These are phyloP conservation scores for Suhomyces choctaworum DNA, from an alignment of 1,139 yeast genomes.

Conservation along the genomic window DNA sequence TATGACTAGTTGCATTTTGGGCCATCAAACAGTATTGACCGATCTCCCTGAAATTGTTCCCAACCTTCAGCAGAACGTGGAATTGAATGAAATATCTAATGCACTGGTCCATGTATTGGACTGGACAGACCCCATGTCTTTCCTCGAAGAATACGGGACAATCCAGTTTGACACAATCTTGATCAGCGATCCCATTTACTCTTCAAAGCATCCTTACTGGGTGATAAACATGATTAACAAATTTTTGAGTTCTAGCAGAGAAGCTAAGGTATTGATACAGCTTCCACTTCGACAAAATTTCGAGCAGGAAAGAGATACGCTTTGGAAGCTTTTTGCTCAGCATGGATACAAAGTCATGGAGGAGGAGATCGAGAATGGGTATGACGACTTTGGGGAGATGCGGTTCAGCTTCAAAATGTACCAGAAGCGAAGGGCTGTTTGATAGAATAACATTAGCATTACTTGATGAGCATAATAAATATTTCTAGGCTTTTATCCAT, in stretches of 20 bases:
- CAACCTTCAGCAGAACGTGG: conserved; percentile 61
- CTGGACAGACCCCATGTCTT: conserved; percentile 64
- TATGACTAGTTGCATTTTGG: conserved; percentile 56
- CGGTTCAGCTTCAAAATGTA: conserved; percentile 56
- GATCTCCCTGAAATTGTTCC: conserved; percentile 78
- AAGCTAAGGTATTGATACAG: conserved; percentile 61
- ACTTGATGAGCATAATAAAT: background rate
- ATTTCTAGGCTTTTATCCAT: background rate
- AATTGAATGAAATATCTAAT: conserved; percentile 43
- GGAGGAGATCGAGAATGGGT: conserved; percentile 54
- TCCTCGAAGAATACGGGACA: conserved; percentile 28
- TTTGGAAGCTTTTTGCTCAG: conserved; percentile 56
- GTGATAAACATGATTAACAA: conserved; percentile 56
- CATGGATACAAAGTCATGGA: conserved; percentile 29
- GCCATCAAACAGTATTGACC: conserved; percentile 58
- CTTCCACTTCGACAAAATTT: conserved; percentile 72
- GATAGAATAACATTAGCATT: background rate
- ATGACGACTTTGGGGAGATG: conserved; percentile 84
- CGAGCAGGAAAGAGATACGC: conserved; percentile 57
- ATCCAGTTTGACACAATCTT: conserved; percentile 56
- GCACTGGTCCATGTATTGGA: conserved; percentile 58
- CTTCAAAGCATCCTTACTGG: conserved; percentile 76
- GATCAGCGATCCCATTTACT: conserved; percentile 86
- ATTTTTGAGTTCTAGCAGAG: conserved; percentile 32
- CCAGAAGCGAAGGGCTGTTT: conserved; percentile 5